Conservation (phyloP, 2,329 filamentous ascomycete genomes). For the Zasmidium citrigriseum region DNA sequence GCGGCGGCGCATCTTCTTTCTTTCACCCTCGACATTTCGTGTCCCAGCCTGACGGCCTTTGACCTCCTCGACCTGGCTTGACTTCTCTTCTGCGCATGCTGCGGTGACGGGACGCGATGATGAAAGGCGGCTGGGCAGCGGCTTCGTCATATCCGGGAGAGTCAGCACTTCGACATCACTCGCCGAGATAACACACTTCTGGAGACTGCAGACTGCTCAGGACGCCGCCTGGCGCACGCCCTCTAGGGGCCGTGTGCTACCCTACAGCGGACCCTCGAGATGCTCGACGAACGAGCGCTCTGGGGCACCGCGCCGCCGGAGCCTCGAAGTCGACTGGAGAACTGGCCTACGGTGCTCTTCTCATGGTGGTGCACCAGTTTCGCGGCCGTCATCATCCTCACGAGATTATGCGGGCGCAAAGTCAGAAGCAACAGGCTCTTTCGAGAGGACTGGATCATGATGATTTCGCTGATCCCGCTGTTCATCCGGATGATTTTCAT, state of each 20-base stretch:
- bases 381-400: conserved; percentile 74
- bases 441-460: conserved; percentile 83
- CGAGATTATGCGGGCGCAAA: conserved; percentile 81
- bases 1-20: not conserved
- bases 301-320: conserved; percentile 54
- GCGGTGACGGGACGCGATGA: not conserved
- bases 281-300: conserved; percentile 31
- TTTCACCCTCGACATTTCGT: not conserved
- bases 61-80: not conserved
- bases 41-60: not conserved
- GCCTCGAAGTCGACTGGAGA: conserved; percentile 52
- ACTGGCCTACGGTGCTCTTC: conserved; percentile 91
- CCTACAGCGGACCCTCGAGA: conserved; percentile 1
- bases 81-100: not conserved
- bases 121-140: not conserved
- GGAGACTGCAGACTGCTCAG: conserved; percentile 4
- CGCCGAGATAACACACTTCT: not conserved
- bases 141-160: conserved; percentile 6
- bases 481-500: conserved; percentile 81
- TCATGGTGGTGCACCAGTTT: conserved; percentile 82
- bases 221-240: conserved; percentile 15
- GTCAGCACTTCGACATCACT: conserved; percentile 2
- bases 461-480: conserved; percentile 76
- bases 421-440: conserved; percentile 85
- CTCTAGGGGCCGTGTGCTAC: conserved; percentile 15